Percentiles rank a stretch among this genome's conserved stretches.
phyloP scores from a whole-genome alignment of 768 basidiomycete genomes.

The Xerocomellus chrysenteron region DNA sequence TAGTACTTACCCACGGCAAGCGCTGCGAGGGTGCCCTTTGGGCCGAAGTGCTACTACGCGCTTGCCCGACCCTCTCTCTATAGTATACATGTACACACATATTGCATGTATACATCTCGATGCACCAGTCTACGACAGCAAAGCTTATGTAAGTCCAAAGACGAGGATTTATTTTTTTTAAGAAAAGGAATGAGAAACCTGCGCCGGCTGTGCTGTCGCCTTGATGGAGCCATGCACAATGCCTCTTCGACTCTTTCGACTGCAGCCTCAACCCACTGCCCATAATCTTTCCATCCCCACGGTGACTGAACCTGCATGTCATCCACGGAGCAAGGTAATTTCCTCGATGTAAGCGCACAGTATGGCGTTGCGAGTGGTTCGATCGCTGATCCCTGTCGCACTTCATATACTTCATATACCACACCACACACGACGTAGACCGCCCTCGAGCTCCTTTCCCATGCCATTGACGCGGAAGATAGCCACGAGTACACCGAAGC shows the following conservation, averaged over 20 bases:
- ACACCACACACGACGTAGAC: constrained; percentile 36
- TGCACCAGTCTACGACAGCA: no score
- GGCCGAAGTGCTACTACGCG: no score
- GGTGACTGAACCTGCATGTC: neutral
- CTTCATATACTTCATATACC: neutral
- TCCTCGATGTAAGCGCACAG: constrained; percentile 12
- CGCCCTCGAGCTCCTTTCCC: constrained; percentile 86
- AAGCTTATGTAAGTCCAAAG: no score
- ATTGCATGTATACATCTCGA: no score
- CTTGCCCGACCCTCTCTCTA: no score
- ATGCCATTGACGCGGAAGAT: constrained; percentile 85
- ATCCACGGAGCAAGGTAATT: neutral
- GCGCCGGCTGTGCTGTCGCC: no score
- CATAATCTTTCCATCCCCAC: neutral
- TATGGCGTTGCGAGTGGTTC: neutral
- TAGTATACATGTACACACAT: no score
- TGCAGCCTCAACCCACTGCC: neutral
- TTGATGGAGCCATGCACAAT: constrained; percentile 39
- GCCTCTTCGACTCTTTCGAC: constrained; percentile 38
- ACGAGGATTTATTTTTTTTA: no score
- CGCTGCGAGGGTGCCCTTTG: no score
- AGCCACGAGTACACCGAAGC: constrained; percentile 90
- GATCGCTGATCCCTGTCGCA: neutral
- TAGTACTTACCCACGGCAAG: no score
- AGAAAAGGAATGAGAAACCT: no score